A percentile compares a stretch with the other conserved stretches of the same genome.
Conservation (phyloP, 108 stramenopile species). For the Aurantiochytrium sp. region DNA sequence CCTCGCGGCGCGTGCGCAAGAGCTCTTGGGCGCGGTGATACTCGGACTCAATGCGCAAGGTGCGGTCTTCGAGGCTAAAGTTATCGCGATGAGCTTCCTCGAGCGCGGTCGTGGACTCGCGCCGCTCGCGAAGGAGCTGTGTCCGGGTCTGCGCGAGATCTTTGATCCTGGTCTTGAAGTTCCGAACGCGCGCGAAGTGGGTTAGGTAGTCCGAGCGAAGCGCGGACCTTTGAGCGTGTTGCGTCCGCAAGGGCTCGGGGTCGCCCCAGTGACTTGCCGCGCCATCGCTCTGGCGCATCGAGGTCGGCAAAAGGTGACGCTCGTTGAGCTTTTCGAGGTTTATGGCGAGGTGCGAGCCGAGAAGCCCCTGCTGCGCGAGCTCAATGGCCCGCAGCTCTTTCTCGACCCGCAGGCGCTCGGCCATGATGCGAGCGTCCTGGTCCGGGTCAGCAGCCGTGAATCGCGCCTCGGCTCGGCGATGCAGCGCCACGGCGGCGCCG, state of each 20-base stretch:
- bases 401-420: not conserved
- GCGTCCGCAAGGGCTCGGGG: not conserved
- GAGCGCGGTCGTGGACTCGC: not conserved
- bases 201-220: not conserved
- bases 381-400: not conserved
- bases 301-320: not conserved
- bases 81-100: not conserved
- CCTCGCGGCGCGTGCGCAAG: not conserved
- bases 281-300: no score
- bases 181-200: not conserved
- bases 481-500: not conserved
- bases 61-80: not conserved
- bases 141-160: not conserved
- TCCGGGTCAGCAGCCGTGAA: not conserved
- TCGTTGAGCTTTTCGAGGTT: not conserved
- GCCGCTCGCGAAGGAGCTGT: not conserved
- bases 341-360: not conserved
- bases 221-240: not conserved
- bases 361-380: not conserved
- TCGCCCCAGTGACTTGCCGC: not conserved
- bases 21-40: not conserved
- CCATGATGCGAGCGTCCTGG: not conserved
- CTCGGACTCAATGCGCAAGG: not conserved
- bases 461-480: not conserved
- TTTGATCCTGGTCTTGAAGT: not conserved